Percentiles rank a stretch among this genome's conserved stretches.
Conservation (phyloP, 2,329 filamentous ascomycete species). For the Remersonia thermophila region DNA sequence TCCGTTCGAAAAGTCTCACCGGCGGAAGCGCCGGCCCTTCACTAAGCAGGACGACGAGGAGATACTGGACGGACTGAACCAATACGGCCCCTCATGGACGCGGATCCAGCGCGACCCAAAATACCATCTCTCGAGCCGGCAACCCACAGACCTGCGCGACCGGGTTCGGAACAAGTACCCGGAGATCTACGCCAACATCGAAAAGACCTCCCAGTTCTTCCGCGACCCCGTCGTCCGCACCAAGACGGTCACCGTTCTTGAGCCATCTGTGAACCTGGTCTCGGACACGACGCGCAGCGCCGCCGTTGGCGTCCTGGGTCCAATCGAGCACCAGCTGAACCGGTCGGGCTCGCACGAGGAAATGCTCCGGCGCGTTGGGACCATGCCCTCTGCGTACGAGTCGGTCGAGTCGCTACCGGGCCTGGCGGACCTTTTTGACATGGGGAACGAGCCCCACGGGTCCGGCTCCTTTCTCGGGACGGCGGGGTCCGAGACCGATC, state of each 20-base stretch:
- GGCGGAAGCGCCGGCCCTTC: constrained; percentile 48
- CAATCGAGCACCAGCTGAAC: constrained; percentile 21
- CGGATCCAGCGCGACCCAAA: constrained; percentile 49
- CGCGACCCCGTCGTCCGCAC: constrained; percentile 29
- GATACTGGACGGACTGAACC: constrained; percentile 46
- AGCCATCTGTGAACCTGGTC: constrained; percentile 38
- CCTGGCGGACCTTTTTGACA: constrained; percentile 29
- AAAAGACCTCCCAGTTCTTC: constrained; percentile 35
- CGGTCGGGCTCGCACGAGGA: constrained; percentile 35
- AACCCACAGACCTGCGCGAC: constrained; percentile 52
- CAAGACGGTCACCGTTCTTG: constrained; percentile 28
- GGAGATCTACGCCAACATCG: constrained; percentile 42
- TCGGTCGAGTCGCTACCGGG: constrained; percentile 18
- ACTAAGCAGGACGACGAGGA: constrained; percentile 50
- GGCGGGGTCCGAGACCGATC: constrained; percentile 45
- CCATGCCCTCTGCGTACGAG: constrained; percentile 18
- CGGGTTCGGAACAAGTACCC: constrained; percentile 53
- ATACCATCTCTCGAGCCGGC: constrained; percentile 45
- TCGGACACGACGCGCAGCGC: constrained; percentile 34
- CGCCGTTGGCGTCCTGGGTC: constrained; percentile 20
- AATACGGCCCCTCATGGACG: constrained; percentile 53
- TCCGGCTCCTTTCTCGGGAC: constrained; percentile 27
- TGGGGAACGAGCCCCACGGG: constrained; percentile 26
- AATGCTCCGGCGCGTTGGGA: constrained; percentile 29
- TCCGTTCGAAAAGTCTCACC: constrained; percentile 49